These are phyloP conservation scores for Ophiocordyceps robertsii DNA, from an alignment of 2,329 filamentous ascomycete species.

Conservation along the genomic window DNA sequence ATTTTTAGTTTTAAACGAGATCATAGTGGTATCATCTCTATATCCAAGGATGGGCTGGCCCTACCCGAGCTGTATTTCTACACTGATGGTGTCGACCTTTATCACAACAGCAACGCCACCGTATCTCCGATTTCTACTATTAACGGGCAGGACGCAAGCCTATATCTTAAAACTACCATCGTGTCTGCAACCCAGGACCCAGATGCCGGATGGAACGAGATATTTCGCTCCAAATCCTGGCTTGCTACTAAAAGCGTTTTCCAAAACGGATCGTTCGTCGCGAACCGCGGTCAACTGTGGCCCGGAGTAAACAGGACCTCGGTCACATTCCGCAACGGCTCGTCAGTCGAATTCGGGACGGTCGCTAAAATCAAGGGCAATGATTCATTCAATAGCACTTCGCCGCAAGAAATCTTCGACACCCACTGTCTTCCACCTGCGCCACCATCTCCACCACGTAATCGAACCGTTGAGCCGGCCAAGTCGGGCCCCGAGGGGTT, in stretches of 20 bases:
- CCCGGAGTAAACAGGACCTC: neutral
- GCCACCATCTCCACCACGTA: slow-evolving; percentile 3
- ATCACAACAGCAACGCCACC: neutral
- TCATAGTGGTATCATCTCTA: slow-evolving; percentile 1
- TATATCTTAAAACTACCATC: slow-evolving; percentile 3
- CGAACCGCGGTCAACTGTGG: neutral
- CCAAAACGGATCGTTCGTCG: neutral
- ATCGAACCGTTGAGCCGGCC: neutral
- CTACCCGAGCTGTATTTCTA: slow-evolving; percentile 8
- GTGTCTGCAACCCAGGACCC: slow-evolving; percentile 6
- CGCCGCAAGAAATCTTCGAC: neutral
- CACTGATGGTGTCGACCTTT: neutral
- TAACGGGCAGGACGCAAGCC: slow-evolving; percentile 5
- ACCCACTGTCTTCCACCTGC: neutral
- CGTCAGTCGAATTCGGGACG: neutral
- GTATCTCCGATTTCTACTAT: slow-evolving; percentile 6
- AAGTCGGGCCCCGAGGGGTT: slow-evolving; percentile 8
- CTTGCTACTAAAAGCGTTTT: neutral
- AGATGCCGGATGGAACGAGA: slow-evolving; percentile 8
- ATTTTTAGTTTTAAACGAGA: neutral
- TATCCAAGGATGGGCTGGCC: slow-evolving; percentile 15
- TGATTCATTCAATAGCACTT: neutral
- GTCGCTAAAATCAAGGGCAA: neutral
- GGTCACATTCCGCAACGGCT: slow-evolving; percentile 1
- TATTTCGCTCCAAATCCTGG: slow-evolving; percentile 2